Base-by-base conservation (phyloP, 139 green algal genomes). In the Desmodesmus armatus region DNA sequence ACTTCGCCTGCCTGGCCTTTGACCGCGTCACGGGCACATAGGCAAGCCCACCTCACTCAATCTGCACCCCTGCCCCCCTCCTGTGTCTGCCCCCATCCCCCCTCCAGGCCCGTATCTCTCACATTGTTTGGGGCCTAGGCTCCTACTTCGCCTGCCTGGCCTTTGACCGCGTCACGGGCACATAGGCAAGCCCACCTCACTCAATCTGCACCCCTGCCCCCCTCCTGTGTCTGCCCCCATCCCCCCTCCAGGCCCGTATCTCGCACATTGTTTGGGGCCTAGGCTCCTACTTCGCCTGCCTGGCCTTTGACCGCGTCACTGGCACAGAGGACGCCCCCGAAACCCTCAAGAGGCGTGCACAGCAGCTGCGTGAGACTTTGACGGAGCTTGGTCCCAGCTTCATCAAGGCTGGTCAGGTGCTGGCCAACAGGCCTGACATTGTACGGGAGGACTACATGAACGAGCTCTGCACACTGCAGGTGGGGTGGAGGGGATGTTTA, bases 361-460 rank as follows among this genome's bases (percentile, higher is more conserved):
- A 90, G 21, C 87, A 99, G 92, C 92, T 99, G 51, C 88, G 95
- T 9, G 91, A 98, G 74, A 92, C 93, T 58, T 92, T 99, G 66
- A 96, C 92, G 5, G 76, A 82, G 2, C 94, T 99, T 47, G 97
- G 97, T 2, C 97, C 97, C 6, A 97, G 93, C 21, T 99, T 99
- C 92, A 98, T 99, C 89, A 99, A 99, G 91, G 96, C 96, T 3
- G 97, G 97, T 1, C 96, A 99, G 89, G 97, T 99, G 76, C 93
- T 99, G 85, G 97, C 97, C 49, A 99, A 98, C 91, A 88, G 97
- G 37, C 97, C 97, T 5, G 97, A 99, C 91, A 99, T 99, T 63
- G 82, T 99, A 55, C 88, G 97, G 17, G 94, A 96, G 85, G 97
- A 99, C 90, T 99, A 98, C 91, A 99, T 99, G 97, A 96, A 98